Evolutionary conservation across 495 filamentous ascomycete species (phyloP).

Genomic region (Penicillium soppii): DNA sequence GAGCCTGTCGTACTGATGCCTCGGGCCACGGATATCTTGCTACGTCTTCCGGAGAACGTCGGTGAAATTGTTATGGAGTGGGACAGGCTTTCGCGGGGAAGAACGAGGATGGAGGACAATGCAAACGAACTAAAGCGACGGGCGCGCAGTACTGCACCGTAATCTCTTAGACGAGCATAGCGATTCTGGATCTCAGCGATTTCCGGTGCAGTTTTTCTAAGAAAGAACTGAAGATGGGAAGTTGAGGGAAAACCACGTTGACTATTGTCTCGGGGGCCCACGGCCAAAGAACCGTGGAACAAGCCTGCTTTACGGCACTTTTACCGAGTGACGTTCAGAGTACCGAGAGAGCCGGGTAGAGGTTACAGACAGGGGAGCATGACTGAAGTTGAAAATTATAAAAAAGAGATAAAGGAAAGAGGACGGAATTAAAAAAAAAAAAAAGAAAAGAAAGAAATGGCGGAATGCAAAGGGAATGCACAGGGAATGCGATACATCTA

Average conservation of each 20-base stretch:
- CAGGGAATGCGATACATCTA: constrained; percentile 18
- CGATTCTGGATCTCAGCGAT: neutral
- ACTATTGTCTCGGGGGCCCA: constrained; percentile 16
- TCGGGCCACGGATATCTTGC: neutral
- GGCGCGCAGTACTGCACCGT: constrained; percentile 2
- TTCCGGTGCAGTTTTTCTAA: neutral
- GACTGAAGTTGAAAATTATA: constrained; percentile 4
- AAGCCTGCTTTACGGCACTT: constrained; percentile 10
- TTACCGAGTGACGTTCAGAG: constrained; percentile 14
- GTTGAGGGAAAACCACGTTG: constrained; percentile 7
- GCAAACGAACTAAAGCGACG: neutral
- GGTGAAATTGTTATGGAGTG: neutral
- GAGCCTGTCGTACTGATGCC: neutral
- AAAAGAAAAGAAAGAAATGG: constrained; percentile 12
- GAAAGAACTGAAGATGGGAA: neutral
- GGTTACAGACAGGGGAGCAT: neutral
- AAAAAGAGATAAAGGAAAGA: too few relatives aligned
- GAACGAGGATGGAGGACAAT: neutral
- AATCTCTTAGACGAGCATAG: constrained; percentile 12
- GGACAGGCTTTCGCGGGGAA: neutral
- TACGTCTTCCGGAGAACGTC: constrained; percentile 1
- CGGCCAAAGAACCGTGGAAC: constrained; percentile 28
- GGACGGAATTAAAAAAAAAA: too few relatives aligned
- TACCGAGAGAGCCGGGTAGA: constrained; percentile 6
- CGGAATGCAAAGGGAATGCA: constrained; percentile 8